A percentile compares a stretch with the other conserved stretches of the same genome.
Evolutionary conservation across 257 asterid species (phyloP).

Genomic region (Capsicum rhomboideum): DNA sequence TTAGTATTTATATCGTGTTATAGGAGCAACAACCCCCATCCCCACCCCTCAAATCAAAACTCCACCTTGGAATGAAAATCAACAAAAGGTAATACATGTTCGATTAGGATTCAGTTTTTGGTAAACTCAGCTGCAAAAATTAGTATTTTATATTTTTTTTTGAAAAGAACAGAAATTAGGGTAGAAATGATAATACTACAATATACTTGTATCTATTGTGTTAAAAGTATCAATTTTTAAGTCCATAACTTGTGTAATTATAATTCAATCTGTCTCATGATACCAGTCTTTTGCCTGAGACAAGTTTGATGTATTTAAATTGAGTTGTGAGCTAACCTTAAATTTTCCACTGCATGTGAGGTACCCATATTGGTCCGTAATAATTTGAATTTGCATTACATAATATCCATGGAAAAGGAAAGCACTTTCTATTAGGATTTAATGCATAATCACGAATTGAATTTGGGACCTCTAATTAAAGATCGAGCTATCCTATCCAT

Average conservation of each 20-base stretch:
- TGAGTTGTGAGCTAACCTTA: no score
- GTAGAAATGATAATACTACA: neutral
- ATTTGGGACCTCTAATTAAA: accelerated
- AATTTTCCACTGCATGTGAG: no score
- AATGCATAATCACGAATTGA: neutral
- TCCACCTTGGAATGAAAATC: neutral
- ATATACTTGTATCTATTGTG: neutral
- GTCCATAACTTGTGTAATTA: no score
- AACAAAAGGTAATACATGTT: neutral
- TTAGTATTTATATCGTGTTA: neutral
- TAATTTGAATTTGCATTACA: no score
- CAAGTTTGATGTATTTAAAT: no score
- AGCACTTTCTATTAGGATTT: no score
- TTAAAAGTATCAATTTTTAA: no score
- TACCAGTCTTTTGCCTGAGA: no score
- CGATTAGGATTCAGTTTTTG: neutral
- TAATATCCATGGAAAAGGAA: no score
- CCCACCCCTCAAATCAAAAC: neutral
- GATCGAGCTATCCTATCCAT: neutral
- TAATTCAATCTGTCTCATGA: no score
- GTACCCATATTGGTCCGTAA: no score
- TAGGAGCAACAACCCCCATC: neutral
- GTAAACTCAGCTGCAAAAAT: neutral
- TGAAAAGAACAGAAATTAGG: neutral
- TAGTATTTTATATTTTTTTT: neutral